Evolutionary conservation across 225 moss, liverwort and hornwort species (phyloP).

Genomic region (Physcomitrium patens): DNA sequence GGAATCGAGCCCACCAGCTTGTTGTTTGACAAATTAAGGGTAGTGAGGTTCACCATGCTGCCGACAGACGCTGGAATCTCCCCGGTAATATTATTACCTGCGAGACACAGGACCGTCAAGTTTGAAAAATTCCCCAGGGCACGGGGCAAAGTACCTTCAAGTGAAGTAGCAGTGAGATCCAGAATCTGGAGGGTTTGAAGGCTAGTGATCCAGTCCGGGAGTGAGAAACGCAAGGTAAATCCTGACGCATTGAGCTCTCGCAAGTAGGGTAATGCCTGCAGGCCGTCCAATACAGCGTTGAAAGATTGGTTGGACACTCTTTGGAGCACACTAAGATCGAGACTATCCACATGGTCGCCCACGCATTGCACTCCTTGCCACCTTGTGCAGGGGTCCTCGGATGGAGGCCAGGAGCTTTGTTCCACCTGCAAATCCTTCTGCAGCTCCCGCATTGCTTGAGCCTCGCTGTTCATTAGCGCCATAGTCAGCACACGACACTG

Average conservation of each 20-base stretch:
- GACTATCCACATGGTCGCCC: constrained; percentile 34
- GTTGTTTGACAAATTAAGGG: constrained; percentile 50
- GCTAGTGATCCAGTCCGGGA: constrained; percentile 43
- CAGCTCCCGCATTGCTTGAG: constrained; percentile 54
- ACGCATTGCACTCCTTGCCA: constrained; percentile 59
- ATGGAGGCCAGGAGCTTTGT: constrained; percentile 45
- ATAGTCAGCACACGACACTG: too few relatives aligned
- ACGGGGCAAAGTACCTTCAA: constrained; percentile 60
- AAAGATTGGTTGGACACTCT: constrained; percentile 20
- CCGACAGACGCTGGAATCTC: constrained; percentile 41
- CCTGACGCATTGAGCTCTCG: constrained; percentile 59
- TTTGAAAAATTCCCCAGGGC: constrained; percentile 38
- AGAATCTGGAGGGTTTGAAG: constrained; percentile 57
- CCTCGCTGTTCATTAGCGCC: constrained; percentile 38
- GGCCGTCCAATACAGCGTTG: constrained; percentile 32
- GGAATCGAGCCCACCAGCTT: constrained; percentile 46
- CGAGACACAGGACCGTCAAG: constrained; percentile 38
- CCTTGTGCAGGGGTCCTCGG: constrained; percentile 54
- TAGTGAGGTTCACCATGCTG: constrained; percentile 16
- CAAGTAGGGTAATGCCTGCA: constrained; percentile 36
- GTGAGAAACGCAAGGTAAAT: constrained; percentile 28
- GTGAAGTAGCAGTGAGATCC: constrained; percentile 53
- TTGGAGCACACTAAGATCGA: constrained; percentile 41
- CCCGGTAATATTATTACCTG: constrained; percentile 44
- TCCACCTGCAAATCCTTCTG: constrained; percentile 45